Conservation (phyloP, 768 basidiomycete genomes). For the Candolleomyces eurysporus region DNA sequence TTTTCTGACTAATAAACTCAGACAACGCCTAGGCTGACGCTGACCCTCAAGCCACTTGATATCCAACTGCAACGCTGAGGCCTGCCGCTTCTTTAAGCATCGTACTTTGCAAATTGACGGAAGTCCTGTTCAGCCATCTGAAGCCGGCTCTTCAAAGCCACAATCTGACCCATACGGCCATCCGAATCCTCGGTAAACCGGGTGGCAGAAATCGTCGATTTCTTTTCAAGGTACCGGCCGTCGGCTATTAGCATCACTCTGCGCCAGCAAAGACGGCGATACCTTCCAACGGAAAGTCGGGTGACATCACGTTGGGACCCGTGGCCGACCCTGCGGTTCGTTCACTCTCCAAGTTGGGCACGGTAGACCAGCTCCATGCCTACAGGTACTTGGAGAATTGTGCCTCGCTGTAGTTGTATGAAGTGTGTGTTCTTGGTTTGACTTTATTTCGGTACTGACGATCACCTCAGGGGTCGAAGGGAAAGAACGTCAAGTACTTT, state of each 20-base stretch:
- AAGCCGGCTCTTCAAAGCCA: constrained; percentile 88
- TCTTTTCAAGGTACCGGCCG: constrained; percentile 72
- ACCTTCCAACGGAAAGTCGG: constrained; percentile 67
- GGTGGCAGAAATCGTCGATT: constrained; percentile 92
- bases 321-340: constrained; percentile 63
- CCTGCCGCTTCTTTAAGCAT: constrained; percentile 53
- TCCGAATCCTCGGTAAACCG: constrained; percentile 93
- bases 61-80: neutral
- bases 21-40: constrained; percentile 37
- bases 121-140: constrained; percentile 86
- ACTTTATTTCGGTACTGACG: neutral
- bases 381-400: constrained; percentile 72
- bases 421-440: constrained; percentile 45
- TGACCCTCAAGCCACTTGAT: neutral
- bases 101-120: constrained; percentile 91
- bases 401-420: constrained; percentile 67
- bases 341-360: constrained; percentile 50
- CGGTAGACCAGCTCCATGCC: constrained; percentile 54
- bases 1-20: neutral
- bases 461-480: constrained; percentile 57
- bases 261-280: constrained; percentile 70
- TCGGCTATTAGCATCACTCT: constrained; percentile 69
- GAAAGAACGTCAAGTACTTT: constrained; percentile 71
- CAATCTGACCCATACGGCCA: constrained; percentile 88
- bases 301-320: constrained; percentile 65